Evolutionary conservation across 2,329 filamentous ascomycete species (phyloP).

Genomic region (Mycocentrospora acerina): DNA sequence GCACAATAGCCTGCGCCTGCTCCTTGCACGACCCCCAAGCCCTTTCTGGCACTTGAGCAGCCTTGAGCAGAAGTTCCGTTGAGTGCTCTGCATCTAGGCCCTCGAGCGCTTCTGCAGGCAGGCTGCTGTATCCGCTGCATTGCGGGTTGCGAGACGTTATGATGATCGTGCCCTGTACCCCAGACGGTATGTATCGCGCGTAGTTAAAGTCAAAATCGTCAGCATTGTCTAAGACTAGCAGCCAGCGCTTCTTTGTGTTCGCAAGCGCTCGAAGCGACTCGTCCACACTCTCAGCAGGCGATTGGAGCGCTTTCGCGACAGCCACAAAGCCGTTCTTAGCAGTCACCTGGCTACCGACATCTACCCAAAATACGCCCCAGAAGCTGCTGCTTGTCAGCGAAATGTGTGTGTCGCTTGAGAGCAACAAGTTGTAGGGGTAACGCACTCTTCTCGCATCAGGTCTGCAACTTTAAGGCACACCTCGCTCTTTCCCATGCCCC

Average conservation of each 20-base stretch:
- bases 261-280: conserved; percentile 14
- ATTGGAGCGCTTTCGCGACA: no score
- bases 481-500: conserved; percentile 37
- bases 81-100: conserved; percentile 11
- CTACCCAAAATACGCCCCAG: conserved; percentile 39
- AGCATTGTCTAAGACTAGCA: conserved; percentile 28
- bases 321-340: conserved; percentile 26
- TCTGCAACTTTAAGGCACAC: conserved; percentile 30
- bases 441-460: conserved; percentile 21
- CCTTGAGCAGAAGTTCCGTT: conserved; percentile 17
- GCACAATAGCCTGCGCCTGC: conserved; percentile 10
- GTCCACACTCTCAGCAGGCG: conserved; percentile 12
- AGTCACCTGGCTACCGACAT: conserved; percentile 19
- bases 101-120: conserved; percentile 10
- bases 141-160: conserved; percentile 21
- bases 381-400: conserved; percentile 16
- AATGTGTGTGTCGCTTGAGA: conserved; percentile 4
- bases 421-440: conserved; percentile 14
- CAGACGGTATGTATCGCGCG: conserved; percentile 12
- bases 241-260: conserved; percentile 14
- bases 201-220: conserved; percentile 20
- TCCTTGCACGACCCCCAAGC: conserved; percentile 1
- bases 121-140: conserved; percentile 13
- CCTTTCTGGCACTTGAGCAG: conserved; percentile 7
- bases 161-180: conserved; percentile 17